Base-by-base conservation (phyloP, 192 early-diverging fungal genomes). In the Backusella tarrabulga region DNA sequence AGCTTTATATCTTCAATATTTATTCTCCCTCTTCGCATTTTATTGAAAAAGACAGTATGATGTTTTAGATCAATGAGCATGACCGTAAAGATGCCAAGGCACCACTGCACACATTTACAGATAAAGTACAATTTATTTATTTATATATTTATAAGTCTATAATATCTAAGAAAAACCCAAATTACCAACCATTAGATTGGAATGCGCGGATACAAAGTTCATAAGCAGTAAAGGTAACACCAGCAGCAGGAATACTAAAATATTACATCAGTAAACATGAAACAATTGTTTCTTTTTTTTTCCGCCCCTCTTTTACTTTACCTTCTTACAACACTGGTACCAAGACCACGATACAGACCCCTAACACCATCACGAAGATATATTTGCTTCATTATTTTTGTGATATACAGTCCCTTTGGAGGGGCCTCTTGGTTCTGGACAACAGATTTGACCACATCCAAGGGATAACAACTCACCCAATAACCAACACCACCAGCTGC, bases 381-480 rank as follows among this genome's bases (percentile, higher is more conserved):
- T 12, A 95, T 88, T 19, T 82, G 74, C 60, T 79, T 85, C 40
- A 91, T 83, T 0, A 88, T 81, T 0, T 82, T 83, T 3, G 83
- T 75, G 68, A 95, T 87, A 50, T 94, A 92, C 21, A 91, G 88
- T 9, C 89, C 89, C 52, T 78, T 85, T 1, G 92, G 93, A n/a
- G 92, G 88, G 6, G 79, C 78, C 1, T 81, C 76, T 67, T 85
- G 83, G 75, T 91, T 90, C 80, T 95, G 93, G 80, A 89, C 88
- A 72, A 83, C 85, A 44, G 92, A 93, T 78, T 97, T 97, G 71
- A 95, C 87, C 44, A 96, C 92, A 74, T 97, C 95, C 26, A 97
- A 83, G 21, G 95, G 95, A 75, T 97, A 97, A 81, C 91, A 91
- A 11, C 85, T 87, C 8, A 90, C 76, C 95, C 95, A 97, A 79